phyloP scores from a whole-genome alignment of 371 early-diverging fungal species.

The Sporodiniella umbellata region DNA sequence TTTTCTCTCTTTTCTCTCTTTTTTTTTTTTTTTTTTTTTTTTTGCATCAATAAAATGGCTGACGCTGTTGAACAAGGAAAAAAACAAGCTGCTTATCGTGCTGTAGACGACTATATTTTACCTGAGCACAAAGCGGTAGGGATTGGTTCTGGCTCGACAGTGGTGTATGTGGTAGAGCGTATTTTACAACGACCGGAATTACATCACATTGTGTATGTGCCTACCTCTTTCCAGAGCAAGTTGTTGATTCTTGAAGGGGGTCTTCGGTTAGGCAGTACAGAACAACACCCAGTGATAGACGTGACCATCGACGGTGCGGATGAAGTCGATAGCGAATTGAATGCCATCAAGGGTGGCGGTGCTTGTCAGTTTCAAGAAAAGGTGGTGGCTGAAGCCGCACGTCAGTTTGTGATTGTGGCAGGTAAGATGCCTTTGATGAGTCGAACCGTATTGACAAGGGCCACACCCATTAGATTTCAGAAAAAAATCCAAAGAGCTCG shows the following conservation, averaged over 20 bases:
- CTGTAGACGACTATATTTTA: slow-evolving; percentile 78
- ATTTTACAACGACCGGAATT: slow-evolving; percentile 67
- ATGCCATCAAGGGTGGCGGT: slow-evolving; percentile 94
- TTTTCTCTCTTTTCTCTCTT: background rate
- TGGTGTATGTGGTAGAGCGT: slow-evolving; percentile 82
- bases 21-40: background rate
- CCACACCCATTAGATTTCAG: slow-evolving; percentile 57
- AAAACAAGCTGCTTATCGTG: slow-evolving; percentile 72
- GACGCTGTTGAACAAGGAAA: slow-evolving; percentile 62
- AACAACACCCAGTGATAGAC: slow-evolving; percentile 75
- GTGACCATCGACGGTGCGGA: slow-evolving; percentile 96
- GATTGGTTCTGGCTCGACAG: slow-evolving; percentile 89
- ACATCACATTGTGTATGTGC: slow-evolving; percentile 72
- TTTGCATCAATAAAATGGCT: background rate
- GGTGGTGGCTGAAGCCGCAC: slow-evolving; percentile 82
- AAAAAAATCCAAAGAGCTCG: slow-evolving; percentile 76
- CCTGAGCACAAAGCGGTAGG: slow-evolving; percentile 69
- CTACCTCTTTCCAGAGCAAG: slow-evolving; percentile 88
- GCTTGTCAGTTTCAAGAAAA: slow-evolving; percentile 92
- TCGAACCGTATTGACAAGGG: background rate
- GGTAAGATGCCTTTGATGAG: slow-evolving; percentile 18
- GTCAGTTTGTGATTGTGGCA: slow-evolving; percentile 83
- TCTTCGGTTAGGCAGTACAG: slow-evolving; percentile 59
- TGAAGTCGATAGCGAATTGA: slow-evolving; percentile 78
- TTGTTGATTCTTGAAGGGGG: slow-evolving; percentile 75